Evolutionary conservation across 768 basidiomycete species (phyloP).

Genomic region (Boletus pseudo-olivaceus): DNA sequence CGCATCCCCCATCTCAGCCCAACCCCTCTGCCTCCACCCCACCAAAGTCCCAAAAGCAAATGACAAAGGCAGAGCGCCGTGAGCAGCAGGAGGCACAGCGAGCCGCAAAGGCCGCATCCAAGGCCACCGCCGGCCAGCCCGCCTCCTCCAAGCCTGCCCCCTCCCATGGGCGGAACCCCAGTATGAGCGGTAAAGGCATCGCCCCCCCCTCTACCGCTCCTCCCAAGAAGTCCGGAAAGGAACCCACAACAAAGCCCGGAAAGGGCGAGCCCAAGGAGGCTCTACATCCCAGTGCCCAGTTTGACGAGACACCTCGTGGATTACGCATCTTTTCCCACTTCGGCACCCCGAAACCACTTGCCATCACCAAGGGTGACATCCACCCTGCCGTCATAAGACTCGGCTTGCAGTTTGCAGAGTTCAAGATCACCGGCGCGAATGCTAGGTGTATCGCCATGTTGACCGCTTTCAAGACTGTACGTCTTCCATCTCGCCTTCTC

Average conservation of each 20-base stretch:
- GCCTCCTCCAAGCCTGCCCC: slow-evolving; percentile 26
- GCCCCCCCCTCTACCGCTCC: slow-evolving; percentile 11
- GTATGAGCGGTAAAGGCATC: slow-evolving; percentile 20
- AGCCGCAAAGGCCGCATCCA: slow-evolving; percentile 62
- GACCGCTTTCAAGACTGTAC: slow-evolving; percentile 85
- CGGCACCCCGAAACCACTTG: slow-evolving; percentile 59
- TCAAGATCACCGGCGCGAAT: slow-evolving; percentile 92
- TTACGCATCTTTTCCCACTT: slow-evolving; percentile 85
- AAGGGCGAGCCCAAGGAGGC: slow-evolving; percentile 28
- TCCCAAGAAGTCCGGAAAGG: slow-evolving; percentile 28
- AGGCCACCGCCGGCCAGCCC: slow-evolving; percentile 32
- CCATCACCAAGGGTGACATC: slow-evolving; percentile 72
- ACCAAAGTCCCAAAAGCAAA: slow-evolving; percentile 57
- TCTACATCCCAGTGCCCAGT: slow-evolving; percentile 27
- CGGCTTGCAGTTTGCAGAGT: slow-evolving; percentile 86
- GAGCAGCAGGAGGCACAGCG: slow-evolving; percentile 78
- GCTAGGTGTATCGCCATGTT: slow-evolving; percentile 93
- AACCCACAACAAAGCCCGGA: slow-evolving; percentile 11
- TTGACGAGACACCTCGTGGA: slow-evolving; percentile 48
- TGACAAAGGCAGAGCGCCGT: slow-evolving; percentile 78
- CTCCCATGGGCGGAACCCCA: slow-evolving; percentile 25
- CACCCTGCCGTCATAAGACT: slow-evolving; percentile 87
- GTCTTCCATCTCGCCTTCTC: slow-evolving; percentile 21
- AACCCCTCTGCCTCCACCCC: not conserved
- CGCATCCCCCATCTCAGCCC: slow-evolving; percentile 2